Evolutionary conservation across 441 rosid species (phyloP).

Genomic region (Melastoma candidum): DNA sequence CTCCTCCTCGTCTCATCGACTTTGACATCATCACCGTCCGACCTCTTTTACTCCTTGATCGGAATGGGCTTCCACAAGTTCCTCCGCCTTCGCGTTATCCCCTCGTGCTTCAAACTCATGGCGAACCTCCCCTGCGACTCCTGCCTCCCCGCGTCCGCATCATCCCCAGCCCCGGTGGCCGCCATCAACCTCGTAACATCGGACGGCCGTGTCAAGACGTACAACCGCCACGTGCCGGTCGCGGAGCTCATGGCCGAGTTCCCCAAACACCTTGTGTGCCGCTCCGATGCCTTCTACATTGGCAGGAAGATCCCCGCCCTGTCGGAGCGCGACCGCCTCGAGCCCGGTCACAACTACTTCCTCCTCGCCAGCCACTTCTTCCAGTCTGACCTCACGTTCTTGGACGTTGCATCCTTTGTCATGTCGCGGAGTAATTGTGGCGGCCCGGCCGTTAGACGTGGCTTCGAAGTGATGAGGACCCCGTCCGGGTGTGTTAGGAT

Average conservation of each 20-base stretch:
- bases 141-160: conserved; percentile 23
- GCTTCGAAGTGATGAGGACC: conserved; percentile 50
- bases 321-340: conserved; percentile 54
- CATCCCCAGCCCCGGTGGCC: neutral
- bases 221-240: conserved; percentile 44
- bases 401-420: conserved; percentile 53
- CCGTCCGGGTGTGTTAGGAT: conserved; percentile 49
- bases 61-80: conserved; percentile 25
- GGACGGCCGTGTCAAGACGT: conserved; percentile 57
- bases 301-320: conserved; percentile 74
- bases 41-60: no score
- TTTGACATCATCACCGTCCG: no score
- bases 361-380: conserved; percentile 72
- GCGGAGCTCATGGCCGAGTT: conserved; percentile 54
- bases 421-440: conserved; percentile 12
- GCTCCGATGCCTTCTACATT: conserved; percentile 66
- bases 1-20: no score
- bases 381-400: conserved; percentile 55
- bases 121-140: conserved; percentile 22
- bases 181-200: conserved; percentile 52
- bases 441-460: neutral
- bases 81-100: conserved; percentile 25
- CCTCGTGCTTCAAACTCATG: conserved; percentile 34
- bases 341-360: conserved; percentile 65
- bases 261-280: conserved; percentile 71